These are phyloP conservation scores for Exophiala viscosa DNA, from an alignment of 2,329 filamentous ascomycete species.

Conservation along the genomic window DNA sequence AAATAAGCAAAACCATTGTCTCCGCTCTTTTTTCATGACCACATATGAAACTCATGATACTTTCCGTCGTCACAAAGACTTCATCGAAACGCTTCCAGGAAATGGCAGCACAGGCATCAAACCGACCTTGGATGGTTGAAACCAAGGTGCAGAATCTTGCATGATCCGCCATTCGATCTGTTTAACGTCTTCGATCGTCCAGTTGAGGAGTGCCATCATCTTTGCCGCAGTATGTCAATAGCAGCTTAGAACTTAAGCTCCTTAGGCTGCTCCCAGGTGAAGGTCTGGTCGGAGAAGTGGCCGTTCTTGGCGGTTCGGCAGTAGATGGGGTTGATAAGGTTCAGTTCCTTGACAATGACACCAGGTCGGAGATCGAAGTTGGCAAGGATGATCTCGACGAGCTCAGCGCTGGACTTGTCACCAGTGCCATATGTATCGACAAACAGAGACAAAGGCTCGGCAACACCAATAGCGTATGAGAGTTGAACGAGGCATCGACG, in stretches of 20 bases:
- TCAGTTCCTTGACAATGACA: slow-evolving; percentile 97
- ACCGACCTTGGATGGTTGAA: slow-evolving; percentile 21
- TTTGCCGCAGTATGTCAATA: background rate
- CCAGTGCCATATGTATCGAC: slow-evolving; percentile 98
- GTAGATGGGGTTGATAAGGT: slow-evolving; percentile 96
- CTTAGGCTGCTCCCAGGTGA: slow-evolving; percentile 99
- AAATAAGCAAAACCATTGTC: slow-evolving; percentile 1
- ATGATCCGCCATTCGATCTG: background rate
- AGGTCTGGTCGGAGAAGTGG: slow-evolving; percentile 98
- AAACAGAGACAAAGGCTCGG: slow-evolving; percentile 96
- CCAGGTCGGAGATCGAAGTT: slow-evolving; percentile 98
- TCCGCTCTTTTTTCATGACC: background rate
- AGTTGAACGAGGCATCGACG: slow-evolving; percentile 95
- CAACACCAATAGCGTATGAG: slow-evolving; percentile 98
- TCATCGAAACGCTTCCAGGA: background rate
- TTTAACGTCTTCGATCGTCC: background rate
- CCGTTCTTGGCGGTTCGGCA: slow-evolving; percentile 98
- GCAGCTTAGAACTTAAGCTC: slow-evolving; percentile 74
- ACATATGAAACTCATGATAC: slow-evolving; percentile 6
- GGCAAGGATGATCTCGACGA: slow-evolving; percentile 86
- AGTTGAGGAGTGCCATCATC: background rate
- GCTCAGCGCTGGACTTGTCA: slow-evolving; percentile 80
- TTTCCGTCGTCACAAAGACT: slow-evolving; percentile 1
- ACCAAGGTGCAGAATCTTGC: slow-evolving; percentile 11
- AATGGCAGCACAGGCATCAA: background rate